Evolutionary conservation across 371 early-diverging fungal species (phyloP), one percentile per base, ranked within the genome.

Genomic region (Lichtheimia ramosa): DNA sequence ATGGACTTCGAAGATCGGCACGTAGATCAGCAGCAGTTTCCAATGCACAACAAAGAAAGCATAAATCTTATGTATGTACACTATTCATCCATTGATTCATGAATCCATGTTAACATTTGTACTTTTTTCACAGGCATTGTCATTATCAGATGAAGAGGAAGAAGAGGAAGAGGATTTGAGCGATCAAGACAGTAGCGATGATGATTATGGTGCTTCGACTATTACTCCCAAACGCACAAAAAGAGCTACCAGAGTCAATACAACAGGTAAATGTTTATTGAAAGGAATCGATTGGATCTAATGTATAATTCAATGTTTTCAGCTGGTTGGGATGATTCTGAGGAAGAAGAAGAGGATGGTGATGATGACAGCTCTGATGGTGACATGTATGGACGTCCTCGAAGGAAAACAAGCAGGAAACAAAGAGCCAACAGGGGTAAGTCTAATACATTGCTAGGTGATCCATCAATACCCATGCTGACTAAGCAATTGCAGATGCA

Each of bases 1-100:
- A 73, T 50, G 63, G 73, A 16, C 53, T 73, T 20, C 63, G 73
- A 12, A 59, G 73, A 28, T 73, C 73, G 13, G 55, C 64, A n/a
- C 66, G 73, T 14, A 51, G 59, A 54, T 18, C 54, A 43, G 59
- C 27, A 10, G 48, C 51, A 55, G 12, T 24, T 24, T 18, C 43
- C 42, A 34, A 34, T 34, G 23, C 21, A 27, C 48, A 40, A 27
- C 48, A 40, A 21, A 25, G 14, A 16, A 25, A 51, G 50, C 27
- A n/a, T 8, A 50, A 52, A 16, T 58, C 57, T 58, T 28, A 43
- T 20, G 54, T 46, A 40, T 39, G 43, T 12, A 20, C 28, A 10
- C 6, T 7, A 6, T 28, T 28, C 1, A 5, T 28, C 5, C 3
- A 7, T 34, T 34, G 34, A 25, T 25, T 2, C 10, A 34, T 34